Conservation (phyloP, 192 early-diverging fungal species). For the Backusella macrospora region DNA sequence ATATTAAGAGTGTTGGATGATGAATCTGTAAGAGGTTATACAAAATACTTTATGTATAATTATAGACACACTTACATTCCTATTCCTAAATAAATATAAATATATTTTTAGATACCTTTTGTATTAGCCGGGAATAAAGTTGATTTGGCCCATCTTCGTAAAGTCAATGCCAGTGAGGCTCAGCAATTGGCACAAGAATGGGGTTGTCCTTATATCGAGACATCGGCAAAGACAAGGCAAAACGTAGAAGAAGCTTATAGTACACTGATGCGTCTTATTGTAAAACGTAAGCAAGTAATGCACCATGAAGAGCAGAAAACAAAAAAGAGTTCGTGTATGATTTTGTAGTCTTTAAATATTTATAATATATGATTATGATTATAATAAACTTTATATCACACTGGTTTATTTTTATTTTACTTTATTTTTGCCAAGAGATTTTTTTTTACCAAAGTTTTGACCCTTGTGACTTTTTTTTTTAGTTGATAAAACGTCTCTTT, state of each 20-base stretch:
- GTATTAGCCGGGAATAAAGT: slow-evolving; percentile 84
- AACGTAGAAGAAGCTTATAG: slow-evolving; percentile 82
- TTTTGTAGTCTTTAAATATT: slow-evolving; percentile 23
- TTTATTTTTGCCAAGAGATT: too few relatives aligned
- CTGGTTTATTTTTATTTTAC: too few relatives aligned
- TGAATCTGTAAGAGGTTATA: slow-evolving; percentile 54
- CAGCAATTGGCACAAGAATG: slow-evolving; percentile 63
- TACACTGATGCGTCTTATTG: slow-evolving; percentile 75
- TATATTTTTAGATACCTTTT: slow-evolving; percentile 62
- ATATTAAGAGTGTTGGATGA: slow-evolving; percentile 84
- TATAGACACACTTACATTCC: too few relatives aligned
- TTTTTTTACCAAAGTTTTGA: too few relatives aligned
- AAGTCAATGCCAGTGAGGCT: slow-evolving; percentile 63
- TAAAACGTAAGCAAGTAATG: slow-evolving; percentile 60
- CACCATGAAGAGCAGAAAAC: slow-evolving; percentile 28
- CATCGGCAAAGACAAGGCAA: slow-evolving; percentile 73
- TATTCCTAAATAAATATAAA: neutral
- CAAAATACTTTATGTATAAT: neutral
- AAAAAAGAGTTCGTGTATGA: slow-evolving; percentile 42
- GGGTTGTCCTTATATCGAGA: slow-evolving; percentile 73
- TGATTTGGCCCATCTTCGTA: slow-evolving; percentile 62
- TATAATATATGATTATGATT: neutral
- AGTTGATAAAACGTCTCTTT: too few relatives aligned
- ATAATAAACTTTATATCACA: neutral
- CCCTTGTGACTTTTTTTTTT: neutral